These are phyloP conservation scores for Hypoxylon sp. DNA, from an alignment of 2,329 filamentous ascomycete species.

Conservation along the genomic window DNA sequence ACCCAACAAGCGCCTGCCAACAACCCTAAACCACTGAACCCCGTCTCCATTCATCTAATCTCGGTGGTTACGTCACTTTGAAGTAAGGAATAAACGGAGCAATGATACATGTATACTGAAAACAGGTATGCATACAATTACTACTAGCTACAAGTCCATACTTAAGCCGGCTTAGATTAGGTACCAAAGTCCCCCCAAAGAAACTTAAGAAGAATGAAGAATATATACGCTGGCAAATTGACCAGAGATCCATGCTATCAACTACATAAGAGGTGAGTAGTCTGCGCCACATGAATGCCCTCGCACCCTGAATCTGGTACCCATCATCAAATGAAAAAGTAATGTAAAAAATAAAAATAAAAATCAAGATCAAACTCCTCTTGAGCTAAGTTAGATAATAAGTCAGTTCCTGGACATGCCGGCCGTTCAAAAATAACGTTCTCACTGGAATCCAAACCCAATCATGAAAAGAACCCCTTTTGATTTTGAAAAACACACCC, in stretches of 20 bases:
- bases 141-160: neutral
- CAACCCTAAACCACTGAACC: conserved; percentile 24
- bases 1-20: conserved; percentile 8
- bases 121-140: neutral
- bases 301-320: conserved; percentile 1
- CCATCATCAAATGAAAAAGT: neutral
- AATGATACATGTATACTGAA: neutral
- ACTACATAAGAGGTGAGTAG: conserved; percentile 4
- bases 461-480: neutral
- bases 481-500: conserved; percentile 5
- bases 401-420: conserved; percentile 23
- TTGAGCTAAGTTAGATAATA: conserved; percentile 16
- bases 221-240: conserved; percentile 2
- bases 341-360: conserved; percentile 9
- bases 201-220: neutral
- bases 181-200: neutral
- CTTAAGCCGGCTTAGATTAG: neutral
- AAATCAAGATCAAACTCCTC: conserved; percentile 33
- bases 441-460: conserved; percentile 15
- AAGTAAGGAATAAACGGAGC: conserved; percentile 4
- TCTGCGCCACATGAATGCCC: conserved; percentile 15
- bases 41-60: conserved; percentile 19
- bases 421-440: conserved; percentile 33
- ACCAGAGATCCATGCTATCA: neutral
- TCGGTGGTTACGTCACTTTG: conserved; percentile 23